Evolutionary conservation across 2,329 filamentous ascomycete species (phyloP).

Genomic region (Aspergillus niger): DNA sequence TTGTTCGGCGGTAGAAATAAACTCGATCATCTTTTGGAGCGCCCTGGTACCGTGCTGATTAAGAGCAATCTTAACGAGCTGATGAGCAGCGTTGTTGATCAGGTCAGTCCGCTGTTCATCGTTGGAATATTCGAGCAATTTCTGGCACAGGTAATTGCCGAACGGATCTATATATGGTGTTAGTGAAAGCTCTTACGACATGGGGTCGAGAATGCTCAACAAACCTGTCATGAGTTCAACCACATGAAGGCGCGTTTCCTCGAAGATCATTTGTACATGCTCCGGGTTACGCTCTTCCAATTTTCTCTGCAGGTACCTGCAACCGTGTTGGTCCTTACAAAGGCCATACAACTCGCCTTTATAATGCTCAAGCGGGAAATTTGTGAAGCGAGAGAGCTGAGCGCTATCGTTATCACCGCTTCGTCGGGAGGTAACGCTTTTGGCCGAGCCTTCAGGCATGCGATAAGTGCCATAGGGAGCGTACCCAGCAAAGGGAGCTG

Average conservation of each 20-base stretch:
- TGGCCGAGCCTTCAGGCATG: constrained; percentile 72
- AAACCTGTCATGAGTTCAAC: constrained; percentile 89
- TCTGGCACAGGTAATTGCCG: constrained; percentile 98
- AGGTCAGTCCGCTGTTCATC: constrained; percentile 92
- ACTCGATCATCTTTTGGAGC: constrained; percentile 99
- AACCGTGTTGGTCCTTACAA: constrained; percentile 98
- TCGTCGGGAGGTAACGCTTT: constrained; percentile 69
- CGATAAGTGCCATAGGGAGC: constrained; percentile 57
- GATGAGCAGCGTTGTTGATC: constrained; percentile 82
- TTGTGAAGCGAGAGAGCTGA: constrained; percentile 76
- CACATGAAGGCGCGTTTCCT: constrained; percentile 89
- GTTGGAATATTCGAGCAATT: constrained; percentile 91
- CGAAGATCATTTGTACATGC: constrained; percentile 88
- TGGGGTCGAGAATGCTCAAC: constrained; percentile 17
- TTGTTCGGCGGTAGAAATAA: constrained; percentile 82
- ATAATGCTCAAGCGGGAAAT: constrained; percentile 78
- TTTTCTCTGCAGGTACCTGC: constrained; percentile 95
- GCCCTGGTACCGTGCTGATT: constrained; percentile 97
- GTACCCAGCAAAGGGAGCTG: constrained; percentile 57
- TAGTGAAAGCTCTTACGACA: constrained; percentile 19
- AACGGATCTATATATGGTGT: constrained; percentile 70
- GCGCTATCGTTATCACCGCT: constrained; percentile 50
- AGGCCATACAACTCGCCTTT: constrained; percentile 81
- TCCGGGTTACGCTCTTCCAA: constrained; percentile 84
- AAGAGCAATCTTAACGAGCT: constrained; percentile 89